phyloP scores from a whole-genome alignment of 371 early-diverging fungal genomes.

The Mucor irregularis region DNA sequence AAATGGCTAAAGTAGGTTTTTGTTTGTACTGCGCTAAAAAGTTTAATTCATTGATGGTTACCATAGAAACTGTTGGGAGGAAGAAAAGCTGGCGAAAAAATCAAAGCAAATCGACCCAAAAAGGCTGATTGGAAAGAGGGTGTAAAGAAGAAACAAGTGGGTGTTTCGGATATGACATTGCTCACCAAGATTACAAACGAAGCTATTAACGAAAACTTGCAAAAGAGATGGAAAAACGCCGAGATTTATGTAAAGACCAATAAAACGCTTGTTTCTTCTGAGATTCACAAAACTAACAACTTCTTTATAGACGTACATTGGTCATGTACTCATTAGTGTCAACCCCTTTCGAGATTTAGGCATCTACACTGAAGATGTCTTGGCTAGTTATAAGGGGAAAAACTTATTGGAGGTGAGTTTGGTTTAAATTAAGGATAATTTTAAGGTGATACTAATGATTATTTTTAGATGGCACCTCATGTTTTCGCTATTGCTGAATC shows the following conservation, averaged over 20 bases:
- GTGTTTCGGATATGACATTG: conserved; percentile 87
- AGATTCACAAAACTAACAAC: not conserved
- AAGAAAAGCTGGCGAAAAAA: conserved; percentile 44
- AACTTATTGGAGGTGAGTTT: conserved; percentile 79
- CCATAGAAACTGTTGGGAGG: conserved; percentile 15
- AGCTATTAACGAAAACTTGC: conserved; percentile 82
- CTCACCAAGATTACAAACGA: conserved; percentile 86
- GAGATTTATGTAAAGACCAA: conserved; percentile 75
- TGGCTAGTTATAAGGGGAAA: conserved; percentile 78
- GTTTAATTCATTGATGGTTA: not conserved
- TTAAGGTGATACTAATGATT: not conserved
- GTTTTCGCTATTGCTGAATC: conserved; percentile 89
- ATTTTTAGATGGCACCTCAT: conserved; percentile 75
- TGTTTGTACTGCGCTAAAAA: not conserved
- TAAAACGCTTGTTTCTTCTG: not conserved
- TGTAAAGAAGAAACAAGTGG: conserved; percentile 82
- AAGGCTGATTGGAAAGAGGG: conserved; percentile 87
- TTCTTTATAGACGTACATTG: conserved; percentile 76
- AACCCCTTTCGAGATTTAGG: conserved; percentile 87
- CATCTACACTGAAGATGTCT: conserved; percentile 76
- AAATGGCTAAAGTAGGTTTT: not conserved
- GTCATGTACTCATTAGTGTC: conserved; percentile 87
- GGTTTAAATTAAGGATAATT: not conserved
- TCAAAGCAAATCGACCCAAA: conserved; percentile 56
- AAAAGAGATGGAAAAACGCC: conserved; percentile 79